These are phyloP conservation scores for Leccinum ochraceum DNA, from an alignment of 768 basidiomycete species.

Conservation along the genomic window DNA sequence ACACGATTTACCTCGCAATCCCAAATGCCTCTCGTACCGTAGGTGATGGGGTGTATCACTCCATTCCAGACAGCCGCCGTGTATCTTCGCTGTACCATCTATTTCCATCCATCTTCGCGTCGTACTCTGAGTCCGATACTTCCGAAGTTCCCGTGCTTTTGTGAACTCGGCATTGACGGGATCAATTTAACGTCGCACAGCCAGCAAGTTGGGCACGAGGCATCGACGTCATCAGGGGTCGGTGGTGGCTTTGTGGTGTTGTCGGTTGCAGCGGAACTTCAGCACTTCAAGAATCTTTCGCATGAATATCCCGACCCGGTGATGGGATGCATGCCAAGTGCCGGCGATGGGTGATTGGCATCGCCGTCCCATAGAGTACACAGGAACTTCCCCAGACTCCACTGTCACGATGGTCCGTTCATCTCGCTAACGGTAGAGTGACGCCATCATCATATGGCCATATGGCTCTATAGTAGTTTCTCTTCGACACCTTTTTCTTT, in stretches of 20 bases:
- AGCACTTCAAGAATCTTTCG: not conserved
- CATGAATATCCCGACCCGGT: not conserved
- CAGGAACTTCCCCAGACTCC: conserved; percentile 12
- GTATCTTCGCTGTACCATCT: conserved; percentile 1
- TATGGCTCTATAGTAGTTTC: not conserved
- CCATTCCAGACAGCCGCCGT: not conserved
- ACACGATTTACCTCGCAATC: conserved; percentile 27
- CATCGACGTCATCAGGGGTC: conserved; percentile 24
- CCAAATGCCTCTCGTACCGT: not conserved
- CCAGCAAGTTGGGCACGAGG: conserved; percentile 8
- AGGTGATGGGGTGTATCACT: not conserved
- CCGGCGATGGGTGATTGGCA: not conserved
- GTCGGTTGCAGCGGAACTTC: not conserved
- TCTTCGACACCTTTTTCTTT: not conserved
- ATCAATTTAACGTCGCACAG: conserved; percentile 1
- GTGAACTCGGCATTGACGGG: not conserved
- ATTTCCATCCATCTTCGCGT: not conserved
- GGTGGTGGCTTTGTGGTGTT: not conserved
- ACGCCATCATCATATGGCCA: conserved; percentile 12
- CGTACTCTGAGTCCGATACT: not conserved
- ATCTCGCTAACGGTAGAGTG: conserved; percentile 16
- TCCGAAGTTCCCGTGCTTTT: not conserved
- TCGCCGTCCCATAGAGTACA: not conserved
- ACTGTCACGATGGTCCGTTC: not conserved
- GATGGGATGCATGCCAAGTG: not conserved